Base-by-base conservation (phyloP, 2,329 filamentous ascomycete species). In the Trichoderma sp. region DNA sequence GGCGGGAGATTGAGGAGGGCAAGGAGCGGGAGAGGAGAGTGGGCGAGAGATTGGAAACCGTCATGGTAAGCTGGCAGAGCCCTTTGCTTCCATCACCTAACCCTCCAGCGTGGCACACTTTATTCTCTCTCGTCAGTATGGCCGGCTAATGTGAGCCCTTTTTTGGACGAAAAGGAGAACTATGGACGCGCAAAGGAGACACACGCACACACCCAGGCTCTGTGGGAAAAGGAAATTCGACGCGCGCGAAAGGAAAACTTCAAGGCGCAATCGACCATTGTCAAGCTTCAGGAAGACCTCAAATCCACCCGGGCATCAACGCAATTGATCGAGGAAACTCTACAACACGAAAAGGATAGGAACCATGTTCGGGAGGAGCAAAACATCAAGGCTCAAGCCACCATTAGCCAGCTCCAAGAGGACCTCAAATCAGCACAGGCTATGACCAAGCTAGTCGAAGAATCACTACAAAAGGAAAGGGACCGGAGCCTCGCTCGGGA, bases 161-260 rank as follows among this genome's bases (percentile, higher is more conserved):
- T n/a, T 43, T 43, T 43, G 7, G n/a, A 6, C 6, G 57, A 57
- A n/a, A 26, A 93, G 91, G 91, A 92, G 76, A 91, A 91, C 78
- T 91, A 91, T 76, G 87, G 88, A 34, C 89, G 89, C 73, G 87
- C 88, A 66, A 93, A 93, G 79, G 91, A 92, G 76, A 91, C 89
- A 47, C 87, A 91, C 75, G 86, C 87, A 50, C 89, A 91, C 77
- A 90, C 89, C 11, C 88, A 91, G 79, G 82, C 88, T 23, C 81
- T 92, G 11, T 93, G 91, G 87, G 91, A 93, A 76, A 93, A 93
- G 78, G 91, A 93, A 79, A 90, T 93, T 57, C 87, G 91, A 69
- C 86, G 89, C 70, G 86, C 88, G 11, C 85, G 90, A 64, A 93
- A 93, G 76, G 92, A 93, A 76, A 90, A 89, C 3, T 93, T 93